Base-by-base conservation (phyloP, 257 asterid species). In the Cinchona pubescens region DNA sequence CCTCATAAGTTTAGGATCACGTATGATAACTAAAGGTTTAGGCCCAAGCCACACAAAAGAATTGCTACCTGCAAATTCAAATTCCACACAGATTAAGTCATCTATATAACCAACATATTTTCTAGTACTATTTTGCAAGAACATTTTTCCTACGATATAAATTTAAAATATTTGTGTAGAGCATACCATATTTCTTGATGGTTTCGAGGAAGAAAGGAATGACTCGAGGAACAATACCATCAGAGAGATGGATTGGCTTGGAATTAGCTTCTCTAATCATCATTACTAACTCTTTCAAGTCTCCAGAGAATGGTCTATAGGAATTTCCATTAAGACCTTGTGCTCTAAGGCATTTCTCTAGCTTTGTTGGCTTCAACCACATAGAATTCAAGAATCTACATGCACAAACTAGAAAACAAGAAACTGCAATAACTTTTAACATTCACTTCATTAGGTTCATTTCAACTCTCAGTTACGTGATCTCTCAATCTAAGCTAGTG, bases 1-100 rank as follows among this genome's bases (percentile, higher is more conserved):
- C 78, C 79, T 89, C n/a, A 87, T 42, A 18, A 81, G 80, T 37
- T 84, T 89, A 59, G 89, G 75, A 1, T 90, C 87, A 11, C 73
- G 74, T 48, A 90, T 46, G 9, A 84, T 62, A 7, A 85, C 69
- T 7, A 74, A 7, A 11, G 96, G 90, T 32, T 32, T 80, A n/a
- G 91, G 86, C 3, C 96, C 96, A 14, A 83, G 37, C 96, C 94
- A 89, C 12, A 70, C 4, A 43, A 84, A 87, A 1, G 80, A 74
- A 34, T 81, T 79, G n/a, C 59, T 78, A 73, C 96, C 94, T 88
- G 86, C 59, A 85, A 35, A 29, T 67, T 30, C 45, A 27, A 43
- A 53, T 19, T 23, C 59, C 11, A n/a, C 12, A 56, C 34, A 25
- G 15, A n/a, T 2, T 2, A 8, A 56, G 10, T 56, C 63, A 3